Conservation (phyloP, 1,284 basidiomycete genomes). For the Leucoagaricus sp. region DNA sequence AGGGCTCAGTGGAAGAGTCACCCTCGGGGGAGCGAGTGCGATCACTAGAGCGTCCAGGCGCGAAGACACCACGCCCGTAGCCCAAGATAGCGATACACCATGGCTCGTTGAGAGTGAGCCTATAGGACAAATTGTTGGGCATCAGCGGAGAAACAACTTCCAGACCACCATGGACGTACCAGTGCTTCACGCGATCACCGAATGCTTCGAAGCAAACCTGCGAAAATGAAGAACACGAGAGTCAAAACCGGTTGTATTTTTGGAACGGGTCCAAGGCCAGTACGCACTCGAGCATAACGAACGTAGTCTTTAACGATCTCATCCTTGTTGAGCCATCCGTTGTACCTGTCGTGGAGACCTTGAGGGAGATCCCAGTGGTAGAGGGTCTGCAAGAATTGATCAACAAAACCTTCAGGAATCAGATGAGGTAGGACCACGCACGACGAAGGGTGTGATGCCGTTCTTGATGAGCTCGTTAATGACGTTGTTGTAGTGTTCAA, state of each 20-base stretch:
- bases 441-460: conserved; percentile 73
- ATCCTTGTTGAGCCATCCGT: conserved; percentile 74
- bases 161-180: conserved; percentile 40
- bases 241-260: conserved; percentile 15
- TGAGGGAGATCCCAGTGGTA: conserved; percentile 84
- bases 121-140: conserved; percentile 26
- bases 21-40: conserved; percentile 59
- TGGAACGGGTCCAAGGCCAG: too few relatives aligned
- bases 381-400: conserved; percentile 50
- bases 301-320: conserved; percentile 65
- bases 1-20: conserved; percentile 71
- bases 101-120: conserved; percentile 76
- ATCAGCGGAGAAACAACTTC: conserved; percentile 19
- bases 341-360: conserved; percentile 69
- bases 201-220: conserved; percentile 75
- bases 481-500: conserved; percentile 68
- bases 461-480: conserved; percentile 67
- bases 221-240: conserved; percentile 11
- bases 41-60: conserved; percentile 70
- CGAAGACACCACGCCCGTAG: conserved; percentile 69
- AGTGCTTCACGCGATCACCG: conserved; percentile 80
- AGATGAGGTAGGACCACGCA: conserved; percentile 34
- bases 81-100: conserved; percentile 76
- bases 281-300: conserved; percentile 56
- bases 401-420: background rate